Evolutionary conservation across 106 monocot genomes (phyloP), one percentile per base, ranked within the genome.

Genomic region (Posidonia australis): DNA sequence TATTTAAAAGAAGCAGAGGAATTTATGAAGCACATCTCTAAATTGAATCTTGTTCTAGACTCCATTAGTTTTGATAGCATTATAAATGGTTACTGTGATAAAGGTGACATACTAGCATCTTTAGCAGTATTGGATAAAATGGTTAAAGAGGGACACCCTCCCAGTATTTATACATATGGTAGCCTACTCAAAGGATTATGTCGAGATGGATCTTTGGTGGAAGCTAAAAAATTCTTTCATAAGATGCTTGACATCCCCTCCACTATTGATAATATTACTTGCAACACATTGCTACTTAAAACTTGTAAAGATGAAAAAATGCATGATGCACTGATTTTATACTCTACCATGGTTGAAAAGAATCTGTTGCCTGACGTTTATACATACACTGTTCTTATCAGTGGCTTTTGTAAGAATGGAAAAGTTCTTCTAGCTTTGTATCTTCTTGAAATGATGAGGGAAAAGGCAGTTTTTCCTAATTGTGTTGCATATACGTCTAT

Each of bases 161-260:
- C 84, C 42, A 69, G 74, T 77, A 64, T 26, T 57, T 67, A 32
- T 41, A 84, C 84, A 48, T 84, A 65, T 63, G 68, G 66, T 32
- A 74, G 54, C 71, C 77, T 92, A 66, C 80, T 92, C 24, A 92
- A 82, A 73, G 86, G 76, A 43, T 49, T 90, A 31, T 90, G 86
- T 56, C 74, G 55, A 23, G 78, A 73, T 45, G 80, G 80, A 20
- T 70, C 76, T 77, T 53, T 81, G 59, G 64, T 65, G 31, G 77
- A 78, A 44, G 86, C 83, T 23, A 82, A 72, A 44, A 71, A 73
- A 25, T 77, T 89, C 54, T 75, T 86, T 9, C 18, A 12, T 65
- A 64, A 59, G 59, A 62, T 80, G 67, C 60, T 58, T 47, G 60
- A 70, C 44, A 48, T 77, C 48, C 79, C 80, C 70, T 77, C 46